Conservation (phyloP, 805 yeast genomes). For the Candida jianshihensis region DNA sequence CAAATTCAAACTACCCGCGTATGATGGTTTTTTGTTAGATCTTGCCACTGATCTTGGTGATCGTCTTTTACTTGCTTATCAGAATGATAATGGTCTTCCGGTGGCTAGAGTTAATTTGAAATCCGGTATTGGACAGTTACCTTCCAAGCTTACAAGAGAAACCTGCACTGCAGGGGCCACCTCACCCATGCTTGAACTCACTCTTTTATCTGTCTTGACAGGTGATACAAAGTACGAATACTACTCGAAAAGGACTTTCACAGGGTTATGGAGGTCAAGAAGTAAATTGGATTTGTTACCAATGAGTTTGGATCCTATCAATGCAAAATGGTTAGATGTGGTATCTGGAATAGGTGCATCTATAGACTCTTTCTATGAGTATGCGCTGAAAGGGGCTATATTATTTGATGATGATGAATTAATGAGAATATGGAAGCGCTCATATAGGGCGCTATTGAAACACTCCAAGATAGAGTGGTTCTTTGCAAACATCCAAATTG, state of each 20-base stretch:
- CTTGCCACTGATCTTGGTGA: conserved; percentile 74
- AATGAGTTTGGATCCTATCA: conserved; percentile 61
- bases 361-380: conserved; percentile 85
- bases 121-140: conserved; percentile 41
- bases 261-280: conserved; percentile 63
- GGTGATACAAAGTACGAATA: conserved; percentile 66
- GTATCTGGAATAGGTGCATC: conserved; percentile 86
- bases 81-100: conserved; percentile 60
- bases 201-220: conserved; percentile 66
- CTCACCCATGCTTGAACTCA: conserved; percentile 74
- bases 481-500: conserved; percentile 48
- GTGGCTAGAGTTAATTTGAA: conserved; percentile 70
- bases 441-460: conserved; percentile 51
- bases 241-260: conserved; percentile 54
- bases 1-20: conserved; percentile 30
- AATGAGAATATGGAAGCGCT: conserved; percentile 47
- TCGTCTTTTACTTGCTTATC: conserved; percentile 63
- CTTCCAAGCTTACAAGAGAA: conserved; percentile 42
- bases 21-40: conserved; percentile 65
- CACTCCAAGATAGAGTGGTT: conserved; percentile 47
- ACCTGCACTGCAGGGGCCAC: conserved; percentile 89
- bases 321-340: conserved; percentile 48
- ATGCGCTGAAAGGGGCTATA: conserved; percentile 71
- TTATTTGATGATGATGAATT: conserved; percentile 57
- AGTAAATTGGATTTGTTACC: conserved; percentile 62